A percentile compares a stretch with the other conserved stretches of the same genome.
These are phyloP conservation scores for Colletotrichum ledebouriae DNA, from an alignment of 2,329 filamentous ascomycete genomes.

Conservation along the genomic window DNA sequence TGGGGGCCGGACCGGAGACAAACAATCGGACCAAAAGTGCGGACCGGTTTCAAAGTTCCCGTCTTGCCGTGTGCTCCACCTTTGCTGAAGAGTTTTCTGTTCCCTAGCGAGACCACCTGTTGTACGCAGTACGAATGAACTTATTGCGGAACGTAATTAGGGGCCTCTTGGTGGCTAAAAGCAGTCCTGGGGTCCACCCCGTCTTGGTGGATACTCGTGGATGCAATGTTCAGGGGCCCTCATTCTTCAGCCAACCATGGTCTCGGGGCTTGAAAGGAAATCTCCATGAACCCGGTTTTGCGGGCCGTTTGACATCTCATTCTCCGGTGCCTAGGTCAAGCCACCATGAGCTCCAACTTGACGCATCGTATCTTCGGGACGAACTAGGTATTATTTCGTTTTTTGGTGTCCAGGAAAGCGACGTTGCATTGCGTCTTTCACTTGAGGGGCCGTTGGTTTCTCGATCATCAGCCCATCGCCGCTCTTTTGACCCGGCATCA, in stretches of 20 bases:
- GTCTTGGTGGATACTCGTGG: conserved; percentile 7
- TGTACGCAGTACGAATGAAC: conserved; percentile 13
- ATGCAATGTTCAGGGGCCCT: conserved; percentile 23
- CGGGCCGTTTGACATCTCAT: conserved; percentile 35
- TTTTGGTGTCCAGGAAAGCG: not conserved
- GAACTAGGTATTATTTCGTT: not conserved
- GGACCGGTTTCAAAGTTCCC: not conserved
- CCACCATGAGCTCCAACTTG: conserved; percentile 1
- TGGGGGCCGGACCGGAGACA: not conserved
- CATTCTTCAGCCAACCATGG: conserved; percentile 29
- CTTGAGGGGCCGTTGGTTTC: not conserved
- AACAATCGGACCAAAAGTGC: not conserved
- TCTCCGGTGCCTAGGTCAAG: not conserved
- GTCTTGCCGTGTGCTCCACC: not conserved
- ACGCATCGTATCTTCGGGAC: not conserved
- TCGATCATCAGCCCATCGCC: conserved; percentile 7
- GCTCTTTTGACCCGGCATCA: not conserved
- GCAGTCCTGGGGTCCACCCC: conserved; percentile 23
- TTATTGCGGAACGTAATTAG: conserved; percentile 30
- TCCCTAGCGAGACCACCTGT: conserved; percentile 15
- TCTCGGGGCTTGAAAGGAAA: not conserved
- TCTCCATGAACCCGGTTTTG: conserved; percentile 24
- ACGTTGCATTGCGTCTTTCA: conserved; percentile 6
- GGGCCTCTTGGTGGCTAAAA: conserved; percentile 27
- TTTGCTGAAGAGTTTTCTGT: conserved; percentile 13